A percentile compares a stretch with the other conserved stretches of the same genome.
Conservation (phyloP, 2,329 filamentous ascomycete species). For the Thielaviopsis ethacetica region DNA sequence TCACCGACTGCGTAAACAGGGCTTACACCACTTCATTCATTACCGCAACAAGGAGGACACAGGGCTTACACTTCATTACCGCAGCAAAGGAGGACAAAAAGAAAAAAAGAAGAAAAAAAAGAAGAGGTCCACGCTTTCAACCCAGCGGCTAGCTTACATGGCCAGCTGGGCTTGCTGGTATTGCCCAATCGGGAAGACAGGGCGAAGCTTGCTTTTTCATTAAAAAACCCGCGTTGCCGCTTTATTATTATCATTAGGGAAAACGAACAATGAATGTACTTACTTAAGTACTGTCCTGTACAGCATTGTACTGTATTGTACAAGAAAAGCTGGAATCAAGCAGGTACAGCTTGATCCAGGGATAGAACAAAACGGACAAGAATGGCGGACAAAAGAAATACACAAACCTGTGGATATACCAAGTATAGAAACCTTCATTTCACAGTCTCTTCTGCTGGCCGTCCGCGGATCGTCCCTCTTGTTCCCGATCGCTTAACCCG, state of each 20-base stretch:
- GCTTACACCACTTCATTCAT: no score
- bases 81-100: no score
- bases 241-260: no score
- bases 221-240: no score
- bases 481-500: no score
- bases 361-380: not conserved
- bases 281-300: no score
- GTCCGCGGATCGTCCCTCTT: no score
- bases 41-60: no score
- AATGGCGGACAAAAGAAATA: not conserved
- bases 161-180: not conserved
- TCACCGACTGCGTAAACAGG: no score
- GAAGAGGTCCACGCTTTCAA: no score
- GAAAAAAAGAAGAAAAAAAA: not conserved
- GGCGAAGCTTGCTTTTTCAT: not conserved
- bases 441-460: not conserved
- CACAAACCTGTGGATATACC: not conserved
- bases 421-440: not conserved
- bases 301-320: no score
- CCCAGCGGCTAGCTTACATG: not conserved
- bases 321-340: not conserved
- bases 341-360: not conserved
- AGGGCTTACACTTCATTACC: no score
- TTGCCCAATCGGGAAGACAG: not conserved
- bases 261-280: not conserved